phyloP scores from a whole-genome alignment of 495 filamentous ascomycete species.

The Xylaria sp. region DNA sequence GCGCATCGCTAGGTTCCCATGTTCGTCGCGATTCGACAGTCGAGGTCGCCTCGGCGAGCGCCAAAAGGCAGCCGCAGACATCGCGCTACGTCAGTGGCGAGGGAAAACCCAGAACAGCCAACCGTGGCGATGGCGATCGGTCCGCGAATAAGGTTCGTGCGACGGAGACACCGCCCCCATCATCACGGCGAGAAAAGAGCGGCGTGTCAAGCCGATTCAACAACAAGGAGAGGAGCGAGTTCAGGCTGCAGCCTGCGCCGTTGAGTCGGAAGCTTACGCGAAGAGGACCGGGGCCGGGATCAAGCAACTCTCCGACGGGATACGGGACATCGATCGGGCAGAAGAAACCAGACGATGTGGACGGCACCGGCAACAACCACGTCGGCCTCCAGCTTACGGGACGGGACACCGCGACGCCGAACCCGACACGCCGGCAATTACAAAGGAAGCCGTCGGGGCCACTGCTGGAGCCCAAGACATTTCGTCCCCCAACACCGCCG shows the following conservation, averaged over 20 bases:
- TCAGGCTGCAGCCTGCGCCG: constrained; percentile 34
- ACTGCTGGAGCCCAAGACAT: constrained; percentile 15
- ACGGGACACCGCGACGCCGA: neutral
- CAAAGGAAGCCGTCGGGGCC: neutral
- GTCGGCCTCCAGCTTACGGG: constrained; percentile 13
- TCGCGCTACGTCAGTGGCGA: neutral
- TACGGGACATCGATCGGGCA: neutral
- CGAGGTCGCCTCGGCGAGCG: neutral
- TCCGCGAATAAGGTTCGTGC: neutral
- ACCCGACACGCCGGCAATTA: neutral
- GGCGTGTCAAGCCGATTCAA: neutral
- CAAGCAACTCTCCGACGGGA: neutral
- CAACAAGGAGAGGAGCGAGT: constrained; percentile 11
- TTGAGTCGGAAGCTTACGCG: constrained; percentile 18
- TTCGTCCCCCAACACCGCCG: neutral
- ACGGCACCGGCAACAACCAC: neutral
- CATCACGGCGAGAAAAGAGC: neutral
- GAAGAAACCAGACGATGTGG: neutral
- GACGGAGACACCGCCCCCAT: neutral
- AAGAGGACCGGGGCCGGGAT: neutral
- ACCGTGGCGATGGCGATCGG: neutral
- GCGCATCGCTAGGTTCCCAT: neutral
- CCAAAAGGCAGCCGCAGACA: neutral
- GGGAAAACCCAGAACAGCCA: neutral
- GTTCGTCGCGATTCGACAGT: neutral